Evolutionary conservation across 2,329 filamentous ascomycete genomes (phyloP).

Genomic region (Ceratocystis eucalypticola): DNA sequence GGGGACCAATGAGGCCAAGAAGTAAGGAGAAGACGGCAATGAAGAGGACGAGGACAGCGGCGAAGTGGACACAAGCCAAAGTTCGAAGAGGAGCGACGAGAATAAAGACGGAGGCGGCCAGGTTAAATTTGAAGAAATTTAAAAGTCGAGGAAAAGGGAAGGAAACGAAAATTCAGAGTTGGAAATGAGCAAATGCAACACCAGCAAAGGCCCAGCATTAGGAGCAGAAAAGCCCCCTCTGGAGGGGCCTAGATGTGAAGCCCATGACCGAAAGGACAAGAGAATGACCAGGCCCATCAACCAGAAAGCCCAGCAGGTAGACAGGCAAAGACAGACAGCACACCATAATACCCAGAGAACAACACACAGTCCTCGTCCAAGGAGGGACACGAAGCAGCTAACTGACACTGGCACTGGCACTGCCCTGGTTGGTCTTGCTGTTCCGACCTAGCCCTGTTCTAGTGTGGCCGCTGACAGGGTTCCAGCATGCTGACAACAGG

Average conservation of each 20-base stretch:
- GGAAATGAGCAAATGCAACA: slow-evolving; percentile 8
- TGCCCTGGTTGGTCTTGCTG: too few relatives aligned
- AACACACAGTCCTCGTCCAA: too few relatives aligned
- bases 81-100: background rate
- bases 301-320: too few relatives aligned
- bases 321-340: too few relatives aligned
- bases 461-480: too few relatives aligned
- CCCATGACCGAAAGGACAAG: background rate
- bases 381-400: too few relatives aligned
- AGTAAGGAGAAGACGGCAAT: background rate
- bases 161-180: background rate
- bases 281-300: background rate
- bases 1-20: too few relatives aligned
- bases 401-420: too few relatives aligned
- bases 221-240: background rate
- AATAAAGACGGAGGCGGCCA: background rate
- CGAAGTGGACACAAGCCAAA: background rate
- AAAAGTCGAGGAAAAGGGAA: background rate
- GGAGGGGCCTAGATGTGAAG: too few relatives aligned
- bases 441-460: too few relatives aligned
- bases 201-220: background rate
- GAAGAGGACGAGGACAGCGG: background rate
- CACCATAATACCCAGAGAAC: too few relatives aligned
- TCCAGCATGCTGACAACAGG: too few relatives aligned
- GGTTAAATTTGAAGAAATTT: slow-evolving; percentile 4